Evolutionary conservation across 1,284 basidiomycete genomes (phyloP).

Genomic region (Grifola frondosa): DNA sequence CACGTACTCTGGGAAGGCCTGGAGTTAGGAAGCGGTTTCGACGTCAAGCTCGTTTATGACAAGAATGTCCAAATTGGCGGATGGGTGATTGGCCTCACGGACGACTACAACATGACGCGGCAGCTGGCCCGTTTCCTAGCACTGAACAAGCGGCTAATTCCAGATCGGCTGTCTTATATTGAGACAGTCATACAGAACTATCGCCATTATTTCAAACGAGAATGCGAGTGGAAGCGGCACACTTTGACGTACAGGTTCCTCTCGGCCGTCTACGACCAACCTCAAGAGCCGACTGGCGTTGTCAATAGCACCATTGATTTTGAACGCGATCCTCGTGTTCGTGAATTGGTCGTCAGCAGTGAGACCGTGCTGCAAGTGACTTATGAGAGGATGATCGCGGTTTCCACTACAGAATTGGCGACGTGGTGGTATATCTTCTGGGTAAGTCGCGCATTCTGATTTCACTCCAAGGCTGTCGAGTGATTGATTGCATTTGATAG

Average conservation of each 20-base stretch:
- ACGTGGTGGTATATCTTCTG: conserved; percentile 85
- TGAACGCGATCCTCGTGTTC: conserved; percentile 58
- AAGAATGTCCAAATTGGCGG: conserved; percentile 51
- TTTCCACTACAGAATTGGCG: conserved; percentile 51
- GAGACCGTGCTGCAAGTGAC: conserved; percentile 52
- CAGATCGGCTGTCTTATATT: conserved; percentile 43
- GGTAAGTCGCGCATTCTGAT: conserved; percentile 43
- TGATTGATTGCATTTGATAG: conserved; percentile 31
- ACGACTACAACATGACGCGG: conserved; percentile 66
- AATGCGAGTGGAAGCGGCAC: conserved; percentile 53
- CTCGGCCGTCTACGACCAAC: conserved; percentile 58
- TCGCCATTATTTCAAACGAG: conserved; percentile 49
- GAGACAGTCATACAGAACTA: conserved; percentile 55
- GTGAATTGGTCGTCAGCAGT: conserved; percentile 50
- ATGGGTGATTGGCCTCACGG: conserved; percentile 64
- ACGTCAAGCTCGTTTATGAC: conserved; percentile 60
- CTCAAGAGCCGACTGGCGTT: conserved; percentile 46
- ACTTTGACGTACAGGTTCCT: conserved; percentile 71
- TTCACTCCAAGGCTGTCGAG: neutral
- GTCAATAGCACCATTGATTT: conserved; percentile 45
- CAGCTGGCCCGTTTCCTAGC: conserved; percentile 65
- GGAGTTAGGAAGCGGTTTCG: conserved; percentile 71
- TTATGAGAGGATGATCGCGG: conserved; percentile 57
- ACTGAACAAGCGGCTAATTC: conserved; percentile 58
- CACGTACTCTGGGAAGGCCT: conserved; percentile 56